Percentiles rank a stretch among this genome's conserved stretches.
Conservation (phyloP, 2,329 filamentous ascomycete species). For the Fusarium guadeloupense region DNA sequence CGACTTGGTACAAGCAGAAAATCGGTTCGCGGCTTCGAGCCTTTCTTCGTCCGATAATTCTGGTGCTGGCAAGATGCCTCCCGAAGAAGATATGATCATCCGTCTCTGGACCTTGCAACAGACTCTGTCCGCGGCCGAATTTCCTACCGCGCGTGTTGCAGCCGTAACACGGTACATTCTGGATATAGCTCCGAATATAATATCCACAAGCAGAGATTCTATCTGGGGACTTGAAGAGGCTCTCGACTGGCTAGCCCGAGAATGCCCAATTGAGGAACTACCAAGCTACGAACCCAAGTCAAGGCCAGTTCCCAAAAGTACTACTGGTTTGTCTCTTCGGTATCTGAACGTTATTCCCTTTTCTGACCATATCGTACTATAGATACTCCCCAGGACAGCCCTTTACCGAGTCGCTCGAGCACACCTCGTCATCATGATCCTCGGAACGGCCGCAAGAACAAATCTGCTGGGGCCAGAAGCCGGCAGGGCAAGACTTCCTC, state of each 20-base stretch:
- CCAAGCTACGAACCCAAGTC: constrained; percentile 70
- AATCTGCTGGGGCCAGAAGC: constrained; percentile 45
- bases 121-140: constrained; percentile 73
- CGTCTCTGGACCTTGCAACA: constrained; percentile 87
- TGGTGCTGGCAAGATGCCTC: constrained; percentile 62
- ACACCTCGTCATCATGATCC: constrained; percentile 55
- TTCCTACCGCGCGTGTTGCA: constrained; percentile 70
- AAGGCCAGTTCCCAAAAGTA: constrained; percentile 52
- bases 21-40: constrained; percentile 64
- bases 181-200: constrained; percentile 71
- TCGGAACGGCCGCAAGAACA: constrained; percentile 46
- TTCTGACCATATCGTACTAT: constrained; percentile 14
- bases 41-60: constrained; percentile 55
- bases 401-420: constrained; percentile 58
- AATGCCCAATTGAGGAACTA: constrained; percentile 74
- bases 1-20: constrained; percentile 74
- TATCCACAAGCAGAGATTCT: constrained; percentile 66
- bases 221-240: constrained; percentile 90
- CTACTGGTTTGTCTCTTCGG: constrained; percentile 30
- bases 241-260: constrained; percentile 87
- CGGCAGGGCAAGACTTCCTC: constrained; percentile 36
- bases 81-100: constrained; percentile 80
- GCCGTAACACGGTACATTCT: constrained; percentile 73
- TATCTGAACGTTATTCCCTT: neutral
- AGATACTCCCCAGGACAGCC: constrained; percentile 63